phyloP scores from a whole-genome alignment of 1,284 basidiomycete genomes.

The Hymenochaete sp. region DNA sequence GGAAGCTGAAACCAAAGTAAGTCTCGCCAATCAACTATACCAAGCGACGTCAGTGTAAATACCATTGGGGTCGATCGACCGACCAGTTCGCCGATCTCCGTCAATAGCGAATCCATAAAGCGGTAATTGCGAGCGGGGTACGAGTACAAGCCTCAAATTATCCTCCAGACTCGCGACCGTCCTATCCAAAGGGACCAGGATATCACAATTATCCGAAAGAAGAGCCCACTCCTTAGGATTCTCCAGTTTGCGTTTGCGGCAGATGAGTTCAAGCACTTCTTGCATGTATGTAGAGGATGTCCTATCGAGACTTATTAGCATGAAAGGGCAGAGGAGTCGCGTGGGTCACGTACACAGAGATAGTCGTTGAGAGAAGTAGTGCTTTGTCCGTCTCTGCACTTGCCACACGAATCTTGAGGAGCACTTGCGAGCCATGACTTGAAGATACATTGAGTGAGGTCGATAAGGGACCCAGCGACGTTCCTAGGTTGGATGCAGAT shows the following conservation, averaged over 20 bases:
- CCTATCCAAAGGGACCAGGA: constrained; percentile 89
- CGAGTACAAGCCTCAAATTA: constrained; percentile 76
- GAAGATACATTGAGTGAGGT: constrained; percentile 58
- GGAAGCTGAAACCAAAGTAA: constrained; percentile 50
- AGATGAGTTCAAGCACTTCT: constrained; percentile 85
- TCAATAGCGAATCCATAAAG: constrained; percentile 54
- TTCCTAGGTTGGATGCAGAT: constrained; percentile 31
- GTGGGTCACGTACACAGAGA: constrained; percentile 66
- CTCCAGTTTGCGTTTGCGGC: constrained; percentile 62
- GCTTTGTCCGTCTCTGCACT: constrained; percentile 64
- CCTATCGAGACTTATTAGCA: constrained; percentile 31
- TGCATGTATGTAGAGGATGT: constrained; percentile 93
- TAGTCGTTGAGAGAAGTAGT: constrained; percentile 78
- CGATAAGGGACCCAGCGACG: constrained; percentile 41
- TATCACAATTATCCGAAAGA: constrained; percentile 63
- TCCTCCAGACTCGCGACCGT: constrained; percentile 91
- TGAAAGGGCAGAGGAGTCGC: background rate
- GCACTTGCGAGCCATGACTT: constrained; percentile 70
- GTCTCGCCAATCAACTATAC: background rate
- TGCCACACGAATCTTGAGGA: constrained; percentile 70
- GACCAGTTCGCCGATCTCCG: constrained; percentile 45
- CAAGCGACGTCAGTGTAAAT: constrained; percentile 22
- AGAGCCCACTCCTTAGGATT: constrained; percentile 80
- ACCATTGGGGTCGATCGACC: constrained; percentile 90
- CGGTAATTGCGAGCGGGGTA: constrained; percentile 70